Base-by-base conservation (phyloP, 139 green algal genomes). In the Volvox africanus region DNA sequence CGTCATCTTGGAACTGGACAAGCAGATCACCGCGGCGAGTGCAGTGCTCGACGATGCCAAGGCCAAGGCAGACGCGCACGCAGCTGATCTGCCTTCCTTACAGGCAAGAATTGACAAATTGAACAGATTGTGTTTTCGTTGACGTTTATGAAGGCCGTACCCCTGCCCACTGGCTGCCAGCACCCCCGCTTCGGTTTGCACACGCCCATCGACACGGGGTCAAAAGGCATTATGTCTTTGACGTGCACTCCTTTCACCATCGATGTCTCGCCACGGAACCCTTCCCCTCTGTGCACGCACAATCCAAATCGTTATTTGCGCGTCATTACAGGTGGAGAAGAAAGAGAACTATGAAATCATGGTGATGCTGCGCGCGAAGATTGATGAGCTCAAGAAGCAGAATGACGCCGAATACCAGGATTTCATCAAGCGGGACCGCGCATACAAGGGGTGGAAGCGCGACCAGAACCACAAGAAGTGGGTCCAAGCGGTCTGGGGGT, bases 401-500 rank as follows among this genome's bases (percentile, higher is more conserved):
- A 83, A 94, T 30, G 61, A 89, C 35, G 87, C 91, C 22, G 73
- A 94, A 80, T 96, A 93, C 85, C 37, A 91, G 73, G 93, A 95
- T 50, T 95, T 81, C 89, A 92, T 91, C 75, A 91, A 93, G 88
- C 91, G 90, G 28, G 90, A 95, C 80, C 84, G 80, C 35, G 88
- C 92, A 32, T 95, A 91, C 91, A 88, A 85, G 19, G 75, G 55
- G 22, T 95, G 88, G 62, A 85, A 91, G 44, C 90, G 93, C 69
- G 30, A 37, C 33, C 32, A 91, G 26, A 68, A 71, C 78, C 92
- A 65, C 71, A 67, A 88, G 33, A 82, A 94, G 92, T 94, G 69
- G 87, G 92, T 90, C 55, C 65, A 14, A 9, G 44, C 44, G 44
- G 44, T 55, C 44, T 14, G 44, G 44, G 44, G 44, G 44, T 55